Conservation (phyloP, 352 stramenopile species). For the Phytopythium montanum region DNA sequence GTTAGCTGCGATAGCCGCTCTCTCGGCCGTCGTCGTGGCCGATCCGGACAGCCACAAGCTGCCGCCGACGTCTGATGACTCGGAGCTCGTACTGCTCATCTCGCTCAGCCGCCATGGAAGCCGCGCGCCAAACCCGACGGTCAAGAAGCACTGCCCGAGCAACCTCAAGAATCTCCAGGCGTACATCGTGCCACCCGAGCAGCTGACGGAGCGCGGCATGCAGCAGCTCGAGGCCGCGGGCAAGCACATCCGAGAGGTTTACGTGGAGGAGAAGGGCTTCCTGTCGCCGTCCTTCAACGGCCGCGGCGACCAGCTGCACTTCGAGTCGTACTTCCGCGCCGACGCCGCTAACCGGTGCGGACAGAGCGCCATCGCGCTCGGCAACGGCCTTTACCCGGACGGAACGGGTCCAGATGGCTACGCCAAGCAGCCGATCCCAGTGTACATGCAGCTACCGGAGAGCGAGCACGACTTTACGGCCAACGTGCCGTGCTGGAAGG, state of each 20-base stretch:
- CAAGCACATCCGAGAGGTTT: slow-evolving; percentile 64
- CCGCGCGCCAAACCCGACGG: slow-evolving; percentile 61
- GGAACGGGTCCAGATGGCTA: slow-evolving; percentile 58
- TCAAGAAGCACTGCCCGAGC: slow-evolving; percentile 61
- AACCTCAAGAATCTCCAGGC: slow-evolving; percentile 51
- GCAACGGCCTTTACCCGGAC: slow-evolving; percentile 67
- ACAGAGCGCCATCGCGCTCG: slow-evolving; percentile 64
- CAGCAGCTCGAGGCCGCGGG: slow-evolving; percentile 62
- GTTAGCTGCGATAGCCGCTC: slow-evolving; percentile 13
- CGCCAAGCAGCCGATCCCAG: slow-evolving; percentile 54
- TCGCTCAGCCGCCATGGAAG: slow-evolving; percentile 71
- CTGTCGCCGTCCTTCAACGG: slow-evolving; percentile 68
- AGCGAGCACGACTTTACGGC: slow-evolving; percentile 80
- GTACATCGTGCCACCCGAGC: slow-evolving; percentile 65
- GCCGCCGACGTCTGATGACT: slow-evolving; percentile 15
- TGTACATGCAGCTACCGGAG: slow-evolving; percentile 80
- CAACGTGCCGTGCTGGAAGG: slow-evolving; percentile 55
- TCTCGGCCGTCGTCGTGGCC: slow-evolving; percentile 15
- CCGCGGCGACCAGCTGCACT: slow-evolving; percentile 39
- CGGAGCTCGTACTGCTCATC: slow-evolving; percentile 61
- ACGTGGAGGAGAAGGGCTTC: slow-evolving; percentile 60
- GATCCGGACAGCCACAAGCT: neutral
- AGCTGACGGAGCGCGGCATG: slow-evolving; percentile 74
- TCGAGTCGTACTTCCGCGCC: slow-evolving; percentile 74
- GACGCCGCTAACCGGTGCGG: slow-evolving; percentile 65